These are phyloP conservation scores for Hypseocharis bilobata DNA, from an alignment of 441 rosid species.

Conservation along the genomic window DNA sequence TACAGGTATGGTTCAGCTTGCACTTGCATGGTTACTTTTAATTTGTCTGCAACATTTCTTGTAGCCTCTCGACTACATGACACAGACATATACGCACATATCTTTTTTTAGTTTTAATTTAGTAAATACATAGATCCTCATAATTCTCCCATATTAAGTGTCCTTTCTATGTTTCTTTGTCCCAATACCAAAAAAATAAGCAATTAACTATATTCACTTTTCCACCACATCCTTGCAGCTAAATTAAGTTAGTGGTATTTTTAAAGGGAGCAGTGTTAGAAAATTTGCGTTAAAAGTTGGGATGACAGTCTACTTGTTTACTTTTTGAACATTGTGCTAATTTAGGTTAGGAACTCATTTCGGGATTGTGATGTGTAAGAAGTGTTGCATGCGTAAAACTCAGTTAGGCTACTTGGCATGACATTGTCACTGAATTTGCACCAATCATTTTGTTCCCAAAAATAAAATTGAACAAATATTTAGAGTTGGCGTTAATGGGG, in stretches of 20 bases:
- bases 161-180: neutral
- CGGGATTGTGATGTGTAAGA: too few species aligned
- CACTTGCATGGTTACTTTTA: neutral
- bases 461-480: neutral
- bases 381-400: too few species aligned
- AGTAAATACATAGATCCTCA: too few species aligned
- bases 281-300: neutral
- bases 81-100: too few species aligned
- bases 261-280: neutral
- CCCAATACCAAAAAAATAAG: neutral
- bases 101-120: too few species aligned
- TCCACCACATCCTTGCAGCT: neutral
- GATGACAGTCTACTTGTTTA: neutral
- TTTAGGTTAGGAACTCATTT: too few species aligned
- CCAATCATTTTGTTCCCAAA: neutral
- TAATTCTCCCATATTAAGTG: neutral
- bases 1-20: constrained; percentile 49
- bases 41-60: neutral
- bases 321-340: too few species aligned
- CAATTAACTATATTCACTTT: neutral
- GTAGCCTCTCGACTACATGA: neutral
- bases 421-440: neutral
- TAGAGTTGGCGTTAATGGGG: neutral
- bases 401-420: too few species aligned
- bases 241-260: neutral